phyloP scores from a whole-genome alignment of 2,329 filamentous ascomycete genomes.

The Trichophyton benhamiae region DNA sequence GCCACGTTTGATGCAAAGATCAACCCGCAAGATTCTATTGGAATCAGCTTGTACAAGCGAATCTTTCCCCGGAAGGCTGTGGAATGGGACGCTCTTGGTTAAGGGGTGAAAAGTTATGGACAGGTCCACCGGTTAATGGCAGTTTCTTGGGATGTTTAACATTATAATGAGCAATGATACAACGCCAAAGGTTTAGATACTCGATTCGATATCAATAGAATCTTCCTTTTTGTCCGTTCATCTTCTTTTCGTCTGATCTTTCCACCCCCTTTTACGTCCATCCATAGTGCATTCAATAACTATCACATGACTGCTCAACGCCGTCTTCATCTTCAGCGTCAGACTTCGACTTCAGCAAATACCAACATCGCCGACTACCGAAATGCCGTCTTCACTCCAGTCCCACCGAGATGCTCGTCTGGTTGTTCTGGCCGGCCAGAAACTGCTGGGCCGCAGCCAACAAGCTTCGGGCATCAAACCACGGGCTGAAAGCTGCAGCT shows the following conservation, averaged over 20 bases:
- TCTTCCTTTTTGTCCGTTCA: background rate
- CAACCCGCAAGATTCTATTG: slow-evolving; percentile 88
- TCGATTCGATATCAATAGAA: background rate
- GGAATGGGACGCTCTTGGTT: slow-evolving; percentile 29
- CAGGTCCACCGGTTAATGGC: background rate
- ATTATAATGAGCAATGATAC: background rate
- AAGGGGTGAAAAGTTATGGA: background rate
- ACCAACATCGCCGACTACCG: background rate
- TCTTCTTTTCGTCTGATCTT: background rate
- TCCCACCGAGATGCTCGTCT: background rate
- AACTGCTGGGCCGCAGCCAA: background rate
- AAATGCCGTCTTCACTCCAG: background rate
- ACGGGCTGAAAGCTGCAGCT: background rate
- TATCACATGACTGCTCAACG: background rate
- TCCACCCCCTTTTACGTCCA: background rate
- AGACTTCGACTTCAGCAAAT: background rate
- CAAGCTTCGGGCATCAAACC: slow-evolving; percentile 3
- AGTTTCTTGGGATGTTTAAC: background rate
- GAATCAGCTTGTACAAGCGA: slow-evolving; percentile 77
- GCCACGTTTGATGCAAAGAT: slow-evolving; percentile 93
- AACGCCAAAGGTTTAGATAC: background rate
- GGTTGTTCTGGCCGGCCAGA: background rate
- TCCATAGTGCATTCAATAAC: too few species aligned
- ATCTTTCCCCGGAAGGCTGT: slow-evolving; percentile 64
- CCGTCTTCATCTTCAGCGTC: background rate